Evolutionary conservation across 2,329 filamentous ascomycete genomes (phyloP).

Genomic region (Tolypocladium amazonense): DNA sequence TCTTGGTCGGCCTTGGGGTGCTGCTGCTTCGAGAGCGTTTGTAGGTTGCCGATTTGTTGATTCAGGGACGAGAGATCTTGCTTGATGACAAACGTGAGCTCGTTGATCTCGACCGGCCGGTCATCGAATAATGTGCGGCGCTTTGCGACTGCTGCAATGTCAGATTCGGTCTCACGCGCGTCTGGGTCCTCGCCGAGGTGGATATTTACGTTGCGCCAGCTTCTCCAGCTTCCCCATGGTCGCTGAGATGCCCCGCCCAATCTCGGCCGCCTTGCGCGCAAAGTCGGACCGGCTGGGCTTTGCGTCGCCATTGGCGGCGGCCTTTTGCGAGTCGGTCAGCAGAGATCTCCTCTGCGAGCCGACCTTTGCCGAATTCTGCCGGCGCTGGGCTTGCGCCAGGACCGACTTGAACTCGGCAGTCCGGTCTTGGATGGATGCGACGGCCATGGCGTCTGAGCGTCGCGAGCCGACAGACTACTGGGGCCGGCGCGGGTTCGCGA

Average conservation of each 20-base stretch:
- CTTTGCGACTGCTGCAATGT: conserved; percentile 58
- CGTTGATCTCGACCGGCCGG: conserved; percentile 90
- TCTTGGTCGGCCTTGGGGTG: conserved; percentile 69
- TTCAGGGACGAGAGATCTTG: conserved; percentile 81
- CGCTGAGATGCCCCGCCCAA: conserved; percentile 79
- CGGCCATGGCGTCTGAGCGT: conserved; percentile 38
- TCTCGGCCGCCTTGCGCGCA: conserved; percentile 80
- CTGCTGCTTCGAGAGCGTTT: conserved; percentile 65
- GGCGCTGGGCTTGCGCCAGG: conserved; percentile 72
- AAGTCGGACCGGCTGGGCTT: conserved; percentile 73
- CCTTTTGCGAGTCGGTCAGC: conserved; percentile 63
- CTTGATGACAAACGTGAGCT: conserved; percentile 95
- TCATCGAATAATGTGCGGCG: conserved; percentile 97
- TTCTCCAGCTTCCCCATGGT: conserved; percentile 96
- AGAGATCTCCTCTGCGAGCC: conserved; percentile 73
- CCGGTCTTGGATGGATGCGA: conserved; percentile 84
- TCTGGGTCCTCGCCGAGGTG: not conserved
- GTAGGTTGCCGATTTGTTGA: conserved; percentile 76
- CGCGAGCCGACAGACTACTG: conserved; percentile 11
- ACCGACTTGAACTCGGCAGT: conserved; percentile 93
- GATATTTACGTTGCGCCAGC: conserved; percentile 64
- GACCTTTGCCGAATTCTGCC: conserved; percentile 65
- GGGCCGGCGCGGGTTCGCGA: conserved; percentile 23
- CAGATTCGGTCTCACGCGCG: not conserved
- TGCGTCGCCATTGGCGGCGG: conserved; percentile 42